Percentiles rank a stretch among this genome's conserved stretches.
phyloP scores from a whole-genome alignment of 129 eudicot species.

The Flaveria ramosissima region DNA sequence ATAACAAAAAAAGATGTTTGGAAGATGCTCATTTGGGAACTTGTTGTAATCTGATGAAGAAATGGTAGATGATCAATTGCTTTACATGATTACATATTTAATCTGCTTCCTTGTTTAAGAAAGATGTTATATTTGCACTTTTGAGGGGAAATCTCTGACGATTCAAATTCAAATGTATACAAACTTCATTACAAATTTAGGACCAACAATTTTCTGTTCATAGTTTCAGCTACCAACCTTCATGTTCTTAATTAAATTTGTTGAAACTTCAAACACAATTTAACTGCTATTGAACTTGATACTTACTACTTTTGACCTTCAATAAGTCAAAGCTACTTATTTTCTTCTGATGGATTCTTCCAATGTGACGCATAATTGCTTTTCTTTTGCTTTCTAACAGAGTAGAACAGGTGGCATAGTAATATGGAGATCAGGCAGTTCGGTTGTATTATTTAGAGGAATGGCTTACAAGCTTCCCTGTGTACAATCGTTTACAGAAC shows the following conservation, averaged over 20 bases:
- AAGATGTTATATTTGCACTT: not conserved
- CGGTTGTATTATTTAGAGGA: slow-evolving; percentile 79
- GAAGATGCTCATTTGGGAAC: not conserved
- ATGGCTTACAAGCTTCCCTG: slow-evolving; percentile 79
- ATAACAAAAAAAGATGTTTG: not conserved
- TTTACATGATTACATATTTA: not conserved
- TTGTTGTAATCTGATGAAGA: slow-evolving; percentile 1
- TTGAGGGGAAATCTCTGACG: not conserved
- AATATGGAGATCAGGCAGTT: slow-evolving; percentile 91
- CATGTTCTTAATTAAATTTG: not conserved
- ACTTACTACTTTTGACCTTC: not conserved
- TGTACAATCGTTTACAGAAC: slow-evolving; percentile 57
- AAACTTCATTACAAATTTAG: not conserved
- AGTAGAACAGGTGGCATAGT: slow-evolving; percentile 89
- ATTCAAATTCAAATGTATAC: not conserved
- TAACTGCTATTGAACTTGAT: not conserved
- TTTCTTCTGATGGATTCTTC: slow-evolving; percentile 10
- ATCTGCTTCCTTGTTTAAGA: not conserved
- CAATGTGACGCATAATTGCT: not conserved
- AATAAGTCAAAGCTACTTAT: slow-evolving; percentile 8
- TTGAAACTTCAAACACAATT: not conserved
- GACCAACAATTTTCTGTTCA: not conserved
- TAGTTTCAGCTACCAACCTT: slow-evolving; percentile 2
- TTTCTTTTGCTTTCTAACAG: slow-evolving; percentile 44
- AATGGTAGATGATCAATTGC: not conserved